Evolutionary conservation across 208 protist genomes (phyloP).

Genomic region (Leishmania martiniquensis): DNA sequence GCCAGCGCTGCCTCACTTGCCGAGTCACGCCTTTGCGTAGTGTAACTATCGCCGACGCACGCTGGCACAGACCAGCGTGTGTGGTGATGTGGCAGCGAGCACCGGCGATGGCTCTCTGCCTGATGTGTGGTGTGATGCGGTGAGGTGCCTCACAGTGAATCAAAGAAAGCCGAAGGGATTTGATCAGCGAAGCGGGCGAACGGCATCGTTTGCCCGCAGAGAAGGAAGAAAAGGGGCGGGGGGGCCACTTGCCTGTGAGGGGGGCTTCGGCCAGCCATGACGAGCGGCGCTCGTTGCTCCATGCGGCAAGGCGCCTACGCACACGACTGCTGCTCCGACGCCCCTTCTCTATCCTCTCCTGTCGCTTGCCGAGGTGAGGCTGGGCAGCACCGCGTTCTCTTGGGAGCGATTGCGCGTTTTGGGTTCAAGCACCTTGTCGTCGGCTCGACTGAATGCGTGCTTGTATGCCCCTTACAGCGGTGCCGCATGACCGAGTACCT

Average conservation of each 20-base stretch:
- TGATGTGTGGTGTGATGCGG: background rate
- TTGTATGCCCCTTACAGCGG: background rate
- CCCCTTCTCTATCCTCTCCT: background rate
- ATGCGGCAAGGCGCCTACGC: background rate
- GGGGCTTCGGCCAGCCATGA: background rate
- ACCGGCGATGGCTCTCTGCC: background rate
- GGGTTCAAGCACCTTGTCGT: background rate
- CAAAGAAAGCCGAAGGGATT: too few relatives aligned
- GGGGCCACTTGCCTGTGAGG: too few relatives aligned
- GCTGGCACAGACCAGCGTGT: background rate
- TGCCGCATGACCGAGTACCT: background rate
- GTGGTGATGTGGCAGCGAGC: background rate
- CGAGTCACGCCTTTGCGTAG: background rate
- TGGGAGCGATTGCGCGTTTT: background rate
- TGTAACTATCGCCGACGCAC: background rate
- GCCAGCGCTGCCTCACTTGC: background rate
- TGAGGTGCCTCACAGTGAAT: background rate
- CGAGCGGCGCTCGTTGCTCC: background rate
- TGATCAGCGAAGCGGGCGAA: background rate
- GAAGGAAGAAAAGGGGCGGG: too few relatives aligned
- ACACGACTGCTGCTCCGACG: background rate
- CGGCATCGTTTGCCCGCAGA: too few relatives aligned
- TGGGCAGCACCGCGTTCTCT: background rate
- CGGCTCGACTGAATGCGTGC: background rate
- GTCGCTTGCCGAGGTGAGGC: background rate